A percentile compares a stretch with the other conserved stretches of the same genome.
Evolutionary conservation across 768 basidiomycete genomes (phyloP).

Genomic region (Pleurotus tuber-regium): DNA sequence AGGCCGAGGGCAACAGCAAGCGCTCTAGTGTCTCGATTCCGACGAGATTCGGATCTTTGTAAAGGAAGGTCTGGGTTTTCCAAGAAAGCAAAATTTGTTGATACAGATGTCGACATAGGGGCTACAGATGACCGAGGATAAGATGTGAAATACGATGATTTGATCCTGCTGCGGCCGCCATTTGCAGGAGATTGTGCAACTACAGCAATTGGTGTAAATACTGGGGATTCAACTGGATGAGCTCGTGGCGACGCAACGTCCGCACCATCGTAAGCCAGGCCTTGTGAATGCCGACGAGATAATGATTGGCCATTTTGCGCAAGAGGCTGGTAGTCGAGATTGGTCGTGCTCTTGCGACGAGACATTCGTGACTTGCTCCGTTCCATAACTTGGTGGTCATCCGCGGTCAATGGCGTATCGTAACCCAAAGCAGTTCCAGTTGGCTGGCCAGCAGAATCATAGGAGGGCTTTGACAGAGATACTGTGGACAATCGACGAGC

Average conservation of each 20-base stretch:
- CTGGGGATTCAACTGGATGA: conserved; percentile 17
- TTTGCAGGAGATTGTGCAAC: conserved; percentile 23
- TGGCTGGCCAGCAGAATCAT: conserved; percentile 35
- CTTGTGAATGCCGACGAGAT: conserved; percentile 29
- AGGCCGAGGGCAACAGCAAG: conserved; percentile 36
- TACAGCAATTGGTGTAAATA: conserved; percentile 23
- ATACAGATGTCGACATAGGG: conserved; percentile 23
- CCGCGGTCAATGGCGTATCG: conserved; percentile 34
- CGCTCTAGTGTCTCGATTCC: conserved; percentile 30
- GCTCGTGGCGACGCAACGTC: conserved; percentile 39
- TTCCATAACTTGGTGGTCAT: conserved; percentile 36
- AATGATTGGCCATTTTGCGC: background rate
- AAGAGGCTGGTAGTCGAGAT: background rate
- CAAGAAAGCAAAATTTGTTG: conserved; percentile 38
- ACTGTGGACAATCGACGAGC: conserved; percentile 37
- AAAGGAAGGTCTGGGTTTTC: conserved; percentile 23
- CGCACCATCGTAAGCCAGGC: conserved; percentile 53
- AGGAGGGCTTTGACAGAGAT: conserved; percentile 46
- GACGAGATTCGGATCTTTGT: conserved; percentile 3
- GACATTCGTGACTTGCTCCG: conserved; percentile 34
- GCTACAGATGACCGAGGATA: conserved; percentile 54
- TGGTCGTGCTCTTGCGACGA: conserved; percentile 23
- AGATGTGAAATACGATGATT: conserved; percentile 64
- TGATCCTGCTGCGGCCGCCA: conserved; percentile 63
- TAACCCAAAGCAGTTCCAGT: conserved; percentile 31